A percentile compares a stretch with the other conserved stretches of the same genome.
phyloP scores from a whole-genome alignment of 2,329 filamentous ascomycete species.

The Claviceps humidiphila region DNA sequence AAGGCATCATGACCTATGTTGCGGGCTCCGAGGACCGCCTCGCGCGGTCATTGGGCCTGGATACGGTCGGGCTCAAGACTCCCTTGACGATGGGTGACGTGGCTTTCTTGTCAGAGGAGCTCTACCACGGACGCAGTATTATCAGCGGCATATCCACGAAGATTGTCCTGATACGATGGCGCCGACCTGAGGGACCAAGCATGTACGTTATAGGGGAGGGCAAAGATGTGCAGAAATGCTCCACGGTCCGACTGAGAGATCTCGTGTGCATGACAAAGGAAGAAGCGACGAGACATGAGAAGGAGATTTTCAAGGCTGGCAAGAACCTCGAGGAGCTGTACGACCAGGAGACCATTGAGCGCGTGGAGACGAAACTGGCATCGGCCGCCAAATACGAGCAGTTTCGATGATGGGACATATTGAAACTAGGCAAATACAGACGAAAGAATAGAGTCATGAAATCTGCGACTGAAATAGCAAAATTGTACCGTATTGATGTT shows the following conservation, averaged over 20 bases:
- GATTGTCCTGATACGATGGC: conserved; percentile 71
- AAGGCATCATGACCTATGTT: conserved; percentile 61
- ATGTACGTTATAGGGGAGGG: conserved; percentile 47
- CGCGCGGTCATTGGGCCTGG: conserved; percentile 30
- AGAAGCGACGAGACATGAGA: conserved; percentile 69
- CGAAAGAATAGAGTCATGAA: too few relatives aligned
- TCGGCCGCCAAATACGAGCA: conserved; percentile 53
- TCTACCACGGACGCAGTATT: conserved; percentile 71
- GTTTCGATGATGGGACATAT: conserved; percentile 22
- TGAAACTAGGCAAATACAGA: not conserved
- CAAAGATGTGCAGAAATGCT: conserved; percentile 63
- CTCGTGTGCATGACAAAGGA: conserved; percentile 90
- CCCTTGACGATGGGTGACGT: conserved; percentile 70
- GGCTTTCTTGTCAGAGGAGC: conserved; percentile 78
- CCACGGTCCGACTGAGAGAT: conserved; percentile 54
- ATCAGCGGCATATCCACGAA: conserved; percentile 72
- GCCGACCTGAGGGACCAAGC: conserved; percentile 46
- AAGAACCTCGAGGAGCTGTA: conserved; percentile 63
- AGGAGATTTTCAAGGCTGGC: conserved; percentile 57
- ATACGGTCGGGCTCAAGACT: conserved; percentile 56
- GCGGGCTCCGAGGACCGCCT: conserved; percentile 71
- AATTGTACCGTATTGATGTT: too few relatives aligned
- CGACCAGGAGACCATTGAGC: conserved; percentile 48
- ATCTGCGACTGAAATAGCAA: too few relatives aligned
- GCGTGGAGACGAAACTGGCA: conserved; percentile 51